Evolutionary conservation across 345 rosid species (phyloP).

Genomic region (Angophora floribunda): DNA sequence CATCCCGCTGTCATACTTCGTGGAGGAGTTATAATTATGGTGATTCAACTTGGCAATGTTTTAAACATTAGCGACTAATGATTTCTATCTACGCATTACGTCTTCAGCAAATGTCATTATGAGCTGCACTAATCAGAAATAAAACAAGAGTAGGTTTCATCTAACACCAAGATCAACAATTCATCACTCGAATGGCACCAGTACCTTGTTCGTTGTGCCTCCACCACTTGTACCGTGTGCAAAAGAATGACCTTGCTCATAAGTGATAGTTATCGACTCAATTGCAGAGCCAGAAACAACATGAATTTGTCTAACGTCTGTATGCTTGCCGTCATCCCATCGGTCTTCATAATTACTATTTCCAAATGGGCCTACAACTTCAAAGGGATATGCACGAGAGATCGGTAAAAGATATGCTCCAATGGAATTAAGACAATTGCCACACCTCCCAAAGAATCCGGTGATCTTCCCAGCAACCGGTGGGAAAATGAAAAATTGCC

Average conservation of each 20-base stretch:
- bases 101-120: no score
- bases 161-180: no score
- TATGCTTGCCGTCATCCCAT: background rate
- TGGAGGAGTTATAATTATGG: no score
- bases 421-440: background rate
- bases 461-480: background rate
- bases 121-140: no score
- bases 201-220: no score
- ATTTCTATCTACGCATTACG: no score
- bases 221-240: fast-evolving
- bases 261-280: background rate
- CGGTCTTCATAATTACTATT: background rate
- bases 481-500: background rate
- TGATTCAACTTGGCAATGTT: no score
- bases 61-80: no score
- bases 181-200: no score
- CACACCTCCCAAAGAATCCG: background rate
- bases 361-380: background rate
- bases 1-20: no score
- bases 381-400: background rate
- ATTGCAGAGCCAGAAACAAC: background rate
- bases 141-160: no score
- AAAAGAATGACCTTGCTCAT: background rate
- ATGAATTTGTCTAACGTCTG: background rate
- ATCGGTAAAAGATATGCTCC: background rate